A percentile compares a stretch with the other conserved stretches of the same genome.
Evolutionary conservation across 768 basidiomycete genomes (phyloP).

Genomic region (Cystofilobasidium bisporidii): DNA sequence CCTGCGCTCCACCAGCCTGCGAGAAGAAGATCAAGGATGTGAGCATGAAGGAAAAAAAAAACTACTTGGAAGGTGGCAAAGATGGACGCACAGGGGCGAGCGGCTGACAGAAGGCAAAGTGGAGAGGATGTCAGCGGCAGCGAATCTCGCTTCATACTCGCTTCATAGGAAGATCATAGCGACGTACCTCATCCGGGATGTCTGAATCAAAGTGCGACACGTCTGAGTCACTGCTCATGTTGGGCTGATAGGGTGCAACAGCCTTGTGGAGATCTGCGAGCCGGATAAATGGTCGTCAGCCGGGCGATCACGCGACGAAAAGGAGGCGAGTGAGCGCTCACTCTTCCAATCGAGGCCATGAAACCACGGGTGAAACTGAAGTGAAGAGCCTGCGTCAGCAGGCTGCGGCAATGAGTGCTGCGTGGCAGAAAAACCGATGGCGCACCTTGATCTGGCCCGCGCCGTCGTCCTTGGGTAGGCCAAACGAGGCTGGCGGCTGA

Average conservation of each 20-base stretch:
- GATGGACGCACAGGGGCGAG: not conserved
- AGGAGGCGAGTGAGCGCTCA: conserved; percentile 15
- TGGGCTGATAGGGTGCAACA: conserved; percentile 79
- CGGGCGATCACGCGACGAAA: not conserved
- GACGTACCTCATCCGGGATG: conserved; percentile 61
- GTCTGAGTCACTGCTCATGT: conserved; percentile 45
- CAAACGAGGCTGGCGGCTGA: conserved; percentile 36
- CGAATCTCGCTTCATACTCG: no score
- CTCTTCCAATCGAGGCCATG: conserved; percentile 76
- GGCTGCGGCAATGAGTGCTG: no score
- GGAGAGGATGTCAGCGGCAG: not conserved
- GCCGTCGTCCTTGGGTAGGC: conserved; percentile 50
- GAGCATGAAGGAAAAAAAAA: not conserved
- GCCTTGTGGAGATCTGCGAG: conserved; percentile 58
- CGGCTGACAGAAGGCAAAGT: not conserved
- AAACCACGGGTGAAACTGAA: conserved; percentile 79
- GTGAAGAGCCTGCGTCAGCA: no score
- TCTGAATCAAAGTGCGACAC: conserved; percentile 76
- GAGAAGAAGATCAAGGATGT: not conserved
- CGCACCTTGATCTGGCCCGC: conserved; percentile 76
- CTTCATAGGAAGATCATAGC: no score
- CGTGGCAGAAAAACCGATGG: no score
- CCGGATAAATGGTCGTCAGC: not conserved
- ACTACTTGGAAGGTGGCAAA: no score
- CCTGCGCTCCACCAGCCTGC: conserved; percentile 53